These are phyloP conservation scores for Podila epigama DNA, from an alignment of 192 early-diverging fungal genomes.

Conservation along the genomic window DNA sequence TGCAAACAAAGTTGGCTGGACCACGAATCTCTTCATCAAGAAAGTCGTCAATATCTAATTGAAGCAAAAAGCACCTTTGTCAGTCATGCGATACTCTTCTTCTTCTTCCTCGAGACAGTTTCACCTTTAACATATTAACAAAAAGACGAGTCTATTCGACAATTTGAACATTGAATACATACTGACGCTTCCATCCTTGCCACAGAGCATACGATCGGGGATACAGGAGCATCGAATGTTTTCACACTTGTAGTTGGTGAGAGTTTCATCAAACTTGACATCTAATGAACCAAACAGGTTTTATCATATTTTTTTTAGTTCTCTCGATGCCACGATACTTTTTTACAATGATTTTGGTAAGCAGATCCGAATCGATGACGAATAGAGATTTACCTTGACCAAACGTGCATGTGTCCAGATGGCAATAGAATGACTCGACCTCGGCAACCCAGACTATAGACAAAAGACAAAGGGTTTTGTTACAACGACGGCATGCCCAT, in stretches of 20 bases:
- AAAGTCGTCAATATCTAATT: slow-evolving; percentile 77
- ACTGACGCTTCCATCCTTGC: slow-evolving; percentile 79
- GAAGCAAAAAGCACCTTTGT: neutral
- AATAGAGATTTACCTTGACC: slow-evolving; percentile 52
- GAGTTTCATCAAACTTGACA: slow-evolving; percentile 58
- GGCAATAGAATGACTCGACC: slow-evolving; percentile 91
- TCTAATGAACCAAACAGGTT: slow-evolving; percentile 14
- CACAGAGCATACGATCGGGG: slow-evolving; percentile 83
- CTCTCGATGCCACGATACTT: neutral
- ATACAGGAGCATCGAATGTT: slow-evolving; percentile 85
- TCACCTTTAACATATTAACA: neutral
- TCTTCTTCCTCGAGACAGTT: no score
- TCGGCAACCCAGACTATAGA: slow-evolving; percentile 82
- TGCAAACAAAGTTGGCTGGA: slow-evolving; percentile 76
- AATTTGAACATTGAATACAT: slow-evolving; percentile 14
- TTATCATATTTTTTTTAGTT: neutral
- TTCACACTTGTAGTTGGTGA: slow-evolving; percentile 71
- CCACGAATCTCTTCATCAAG: slow-evolving; percentile 80
- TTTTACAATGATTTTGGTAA: neutral
- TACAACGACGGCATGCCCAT: no score
- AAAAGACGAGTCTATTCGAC: neutral
- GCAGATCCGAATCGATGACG: neutral
- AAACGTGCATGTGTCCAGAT: slow-evolving; percentile 78
- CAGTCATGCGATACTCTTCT: no score
- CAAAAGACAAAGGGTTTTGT: no score